Evolutionary conservation across 2,329 filamentous ascomycete genomes (phyloP), one percentile per base, ranked within the genome.

Genomic region (Xylaria arbuscula): DNA sequence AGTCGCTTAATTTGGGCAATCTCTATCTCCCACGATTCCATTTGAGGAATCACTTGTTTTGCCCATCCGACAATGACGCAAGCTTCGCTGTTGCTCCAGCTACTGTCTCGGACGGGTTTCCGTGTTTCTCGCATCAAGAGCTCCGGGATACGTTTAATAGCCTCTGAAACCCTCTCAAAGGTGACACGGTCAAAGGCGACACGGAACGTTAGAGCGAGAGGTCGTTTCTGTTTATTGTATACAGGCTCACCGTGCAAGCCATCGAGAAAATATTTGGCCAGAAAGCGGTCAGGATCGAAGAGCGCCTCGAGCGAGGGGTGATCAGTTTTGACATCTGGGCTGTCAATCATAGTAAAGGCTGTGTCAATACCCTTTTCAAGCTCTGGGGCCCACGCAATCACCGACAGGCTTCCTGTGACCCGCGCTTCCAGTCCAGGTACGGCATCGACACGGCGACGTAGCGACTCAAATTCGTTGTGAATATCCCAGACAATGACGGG

Each of bases 211-310:
- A 69, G 9, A 38, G 50, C 5, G 17, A 69, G 32, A 8, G 59
- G 63, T 3, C 22, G 15, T 58, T 53, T 56, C 34, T 45, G 57
- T 42, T 59, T 69, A 2, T 15, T 13, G 48, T 32, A 48, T 34
- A 24, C 22, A 42, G 57, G 63, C n/a, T 50, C 34, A 15, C 59
- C 67, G n/a, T 42, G 53, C 24, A 66, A 28, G 24, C 63, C 48
- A 19, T 66, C 54, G 17, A 69, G 48, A 28, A 69, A 69, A n/a
- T 69, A 69, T 38, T 69, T 69, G 11, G 51, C 67, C 9, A 69
- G 40, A 22, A 69, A 69, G 22, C 48, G 63, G 34, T 66, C 54
- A 2, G 58, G 32, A 15, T 66, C 63, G 42, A 69, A 66, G 15
- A 28, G 1, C 11, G 67, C 62, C 47, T 69, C 67, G 24, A 63